phyloP scores from a whole-genome alignment of 108 stramenopile species.

The Tribonema minus region DNA sequence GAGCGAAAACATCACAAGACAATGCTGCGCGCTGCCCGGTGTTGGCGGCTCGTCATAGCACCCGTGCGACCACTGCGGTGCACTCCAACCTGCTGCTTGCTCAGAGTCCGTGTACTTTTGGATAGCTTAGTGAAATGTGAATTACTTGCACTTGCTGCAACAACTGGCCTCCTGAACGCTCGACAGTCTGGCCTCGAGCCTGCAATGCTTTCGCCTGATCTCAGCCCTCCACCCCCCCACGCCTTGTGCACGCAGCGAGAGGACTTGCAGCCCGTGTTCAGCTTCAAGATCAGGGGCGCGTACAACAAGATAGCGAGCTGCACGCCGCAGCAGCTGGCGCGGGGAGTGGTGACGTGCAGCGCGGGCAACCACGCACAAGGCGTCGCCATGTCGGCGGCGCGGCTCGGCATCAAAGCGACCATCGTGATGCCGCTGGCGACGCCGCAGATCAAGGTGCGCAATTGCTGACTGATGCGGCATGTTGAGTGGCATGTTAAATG shows the following conservation, averaged over 20 bases:
- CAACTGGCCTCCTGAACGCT: too few species aligned
- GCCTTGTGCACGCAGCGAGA: conserved; percentile 51
- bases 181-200: too few species aligned
- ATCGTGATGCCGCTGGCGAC: conserved; percentile 97
- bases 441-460: conserved; percentile 73
- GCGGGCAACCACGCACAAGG: conserved; percentile 97
- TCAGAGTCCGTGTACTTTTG: too few species aligned
- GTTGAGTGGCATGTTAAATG: too few species aligned
- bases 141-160: too few species aligned
- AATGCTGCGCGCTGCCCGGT: background rate
- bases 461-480: too few species aligned
- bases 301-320: conserved; percentile 92
- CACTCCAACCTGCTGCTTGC: too few species aligned
- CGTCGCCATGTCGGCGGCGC: conserved; percentile 79
- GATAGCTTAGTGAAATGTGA: too few species aligned
- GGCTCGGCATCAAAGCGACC: conserved; percentile 73
- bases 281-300: conserved; percentile 95
- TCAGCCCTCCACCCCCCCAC: too few species aligned
- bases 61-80: too few species aligned
- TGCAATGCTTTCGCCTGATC: too few species aligned
- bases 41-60: too few species aligned
- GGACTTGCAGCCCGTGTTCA: conserved; percentile 92
- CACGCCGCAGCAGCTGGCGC: conserved; percentile 53
- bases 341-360: conserved; percentile 87
- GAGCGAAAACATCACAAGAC: background rate